Conservation (phyloP, 495 filamentous ascomycete species). For the Sabuloglossum arenarium region DNA sequence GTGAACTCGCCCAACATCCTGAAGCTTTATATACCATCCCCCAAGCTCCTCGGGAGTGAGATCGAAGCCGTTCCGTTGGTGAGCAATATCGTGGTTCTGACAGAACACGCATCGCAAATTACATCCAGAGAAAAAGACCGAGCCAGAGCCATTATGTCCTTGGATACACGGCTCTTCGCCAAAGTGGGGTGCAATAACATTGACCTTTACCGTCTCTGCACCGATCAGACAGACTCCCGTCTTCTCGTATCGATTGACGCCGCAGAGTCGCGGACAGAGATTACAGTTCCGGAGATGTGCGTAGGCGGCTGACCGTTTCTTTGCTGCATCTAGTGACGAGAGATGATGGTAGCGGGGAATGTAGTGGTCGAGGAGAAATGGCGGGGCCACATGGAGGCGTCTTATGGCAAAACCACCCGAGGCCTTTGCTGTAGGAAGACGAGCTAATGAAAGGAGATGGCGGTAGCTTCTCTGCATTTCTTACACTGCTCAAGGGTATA, state of each 20-base stretch:
- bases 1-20: constrained; percentile 47
- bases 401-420: not conserved
- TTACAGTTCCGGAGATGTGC: constrained; percentile 54
- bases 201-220: constrained; percentile 45
- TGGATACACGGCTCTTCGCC: constrained; percentile 59
- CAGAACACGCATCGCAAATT: constrained; percentile 65
- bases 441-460: not conserved
- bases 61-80: constrained; percentile 50
- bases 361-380: constrained; percentile 55
- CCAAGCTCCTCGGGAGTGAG: constrained; percentile 57
- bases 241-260: constrained; percentile 49
- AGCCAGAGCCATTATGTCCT: constrained; percentile 50
- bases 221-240: constrained; percentile 59
- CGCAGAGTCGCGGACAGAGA: constrained; percentile 51
- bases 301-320: constrained; percentile 44
- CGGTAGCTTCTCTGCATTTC: not conserved
- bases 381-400: constrained; percentile 47
- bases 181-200: constrained; percentile 57
- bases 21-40: constrained; percentile 58
- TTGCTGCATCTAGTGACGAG: constrained; percentile 32
- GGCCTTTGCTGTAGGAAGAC: not conserved
- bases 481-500: not conserved
- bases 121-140: constrained; percentile 57
- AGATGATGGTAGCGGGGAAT: constrained; percentile 43
- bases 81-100: constrained; percentile 64